Conservation (phyloP, 179 eudicot species). For the Patellifolia procumbens region DNA sequence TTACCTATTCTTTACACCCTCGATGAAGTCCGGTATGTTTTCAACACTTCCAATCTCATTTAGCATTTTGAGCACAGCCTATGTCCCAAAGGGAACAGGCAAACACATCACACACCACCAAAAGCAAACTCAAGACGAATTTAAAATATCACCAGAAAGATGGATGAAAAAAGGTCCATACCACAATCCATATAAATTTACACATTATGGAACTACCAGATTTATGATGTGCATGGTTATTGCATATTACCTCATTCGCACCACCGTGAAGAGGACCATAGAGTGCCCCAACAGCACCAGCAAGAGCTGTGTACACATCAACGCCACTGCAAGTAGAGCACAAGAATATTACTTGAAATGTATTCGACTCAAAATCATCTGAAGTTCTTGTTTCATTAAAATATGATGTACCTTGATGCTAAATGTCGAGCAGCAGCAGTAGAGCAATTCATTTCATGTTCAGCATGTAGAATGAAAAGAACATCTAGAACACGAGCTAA, state of each 20-base stretch:
- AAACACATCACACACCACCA: constrained; percentile 15
- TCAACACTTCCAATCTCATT: constrained; percentile 90
- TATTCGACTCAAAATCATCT: not conserved
- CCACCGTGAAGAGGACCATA: constrained; percentile 99
- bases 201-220: not conserved
- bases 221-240: not conserved
- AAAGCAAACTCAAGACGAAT: not conserved
- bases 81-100: constrained; percentile 7
- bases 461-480: constrained; percentile 92
- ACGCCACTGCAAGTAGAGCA: constrained; percentile 71
- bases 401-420: constrained; percentile 76
- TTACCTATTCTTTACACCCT: constrained; percentile 95
- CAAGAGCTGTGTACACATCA: constrained; percentile 97
- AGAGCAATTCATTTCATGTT: constrained; percentile 98
- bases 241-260: constrained; percentile 83
- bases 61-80: constrained; percentile 98
- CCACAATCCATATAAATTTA: not conserved
- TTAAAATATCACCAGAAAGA: not conserved
- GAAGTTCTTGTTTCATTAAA: constrained; percentile 2
- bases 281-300: constrained; percentile 98
- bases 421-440: constrained; percentile 99
- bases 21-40: constrained; percentile 93
- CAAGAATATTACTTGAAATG: constrained; percentile 4
- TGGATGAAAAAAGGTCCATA: constrained; percentile 1
- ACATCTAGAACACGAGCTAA: constrained; percentile 88